Base-by-base conservation (phyloP, 495 filamentous ascomycete genomes). In the Usnea hakonensis region DNA sequence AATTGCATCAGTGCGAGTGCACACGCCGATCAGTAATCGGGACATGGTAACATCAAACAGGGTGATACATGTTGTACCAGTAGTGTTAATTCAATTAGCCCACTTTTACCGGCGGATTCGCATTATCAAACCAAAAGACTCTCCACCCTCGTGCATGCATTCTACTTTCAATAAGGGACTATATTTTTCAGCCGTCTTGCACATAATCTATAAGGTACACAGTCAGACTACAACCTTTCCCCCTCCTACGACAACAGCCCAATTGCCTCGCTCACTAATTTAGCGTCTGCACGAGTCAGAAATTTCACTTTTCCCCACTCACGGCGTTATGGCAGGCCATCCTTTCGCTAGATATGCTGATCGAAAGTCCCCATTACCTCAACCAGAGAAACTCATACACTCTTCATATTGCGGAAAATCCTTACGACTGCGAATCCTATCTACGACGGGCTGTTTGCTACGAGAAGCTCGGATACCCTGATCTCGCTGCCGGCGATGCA, bases 401-500 rank as follows among this genome's bases (percentile, higher is more conserved):
- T 10, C 16, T 52, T 13, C 57, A 53, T 2, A 71, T 89, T 13
- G 65, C 72, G 13, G 65, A 74, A 5, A 70, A 80, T 36, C 90
- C 91, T 5, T 94, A 96, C 73, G 88, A 91, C 67, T 77, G 90
- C n/a, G 79, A 87, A 57, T 77, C 85, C 21, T 90, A 93, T 69
- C 77, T 95, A 46, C 77, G 85, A 62, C 83, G 92, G 32, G 88
- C 90, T 33, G 73, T 81, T 35, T 76, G 85, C 35, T 85, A 96
- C 72, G 78, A 86, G 43, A 72, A 85, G 59, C 81, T 97, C 36
- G 89, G 85, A 38, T 97, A 94, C 73, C 90, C 90, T 3, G 94
- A 98, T 72, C 80, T 98, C 19, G 90, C 90, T 5, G 87, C 88
- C 32, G 90, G 90, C 44, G 94, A 96, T 73, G 89, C 90, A 2